Evolutionary conservation across 306 rosid species (phyloP), one percentile per base, ranked within the genome.

Genomic region (Castanospermum australe): DNA sequence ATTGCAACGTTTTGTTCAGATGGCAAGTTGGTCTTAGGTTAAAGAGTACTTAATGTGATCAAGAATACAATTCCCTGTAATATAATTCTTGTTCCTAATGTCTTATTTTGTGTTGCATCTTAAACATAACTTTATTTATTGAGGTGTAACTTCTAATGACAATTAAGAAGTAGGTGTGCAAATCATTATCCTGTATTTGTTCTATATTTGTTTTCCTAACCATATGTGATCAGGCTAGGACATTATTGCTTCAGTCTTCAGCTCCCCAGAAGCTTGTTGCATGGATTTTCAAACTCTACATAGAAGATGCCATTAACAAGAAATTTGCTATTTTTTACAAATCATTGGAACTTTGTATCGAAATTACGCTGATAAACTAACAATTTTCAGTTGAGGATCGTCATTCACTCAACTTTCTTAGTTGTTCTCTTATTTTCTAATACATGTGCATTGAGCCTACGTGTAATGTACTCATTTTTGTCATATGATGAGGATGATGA

Each of bases 1-100:
- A 55, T 82, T 95, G 83, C 91, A 91, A 71, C 93, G 97, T n/a
- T 95, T 95, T 88, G 89, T 89, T 71, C 99, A 91, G 87, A 95
- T 93, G 99, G 93, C 94, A 83, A 93, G 91, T 87, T 95, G 97
- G 96, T 81, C 94, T 98, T 93, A 70, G 55, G 90, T 88, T 83
- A 66, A 67, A 62, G 20, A 79, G 61, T 70, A 82, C 50, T 76
- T 47, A 60, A 41, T 10, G 61, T 18, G 61, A 41, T 61, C 13
- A 44, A 55, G 60, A 66, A 45, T 68, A 18, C 39, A 39, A 35
- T 48, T 60, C 25, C 54, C 52, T n/a, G n/a, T 69, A 60, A 28
- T 66, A 24, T 60, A 15, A 6, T 38, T 21, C 56, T 78, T 59
- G 47, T 47, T 15, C 18, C 13, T 69, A 8, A 71, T 74, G 54